Evolutionary conservation across 176 grass and related monocot species (phyloP).

Genomic region (Thinopyrum elongatum): DNA sequence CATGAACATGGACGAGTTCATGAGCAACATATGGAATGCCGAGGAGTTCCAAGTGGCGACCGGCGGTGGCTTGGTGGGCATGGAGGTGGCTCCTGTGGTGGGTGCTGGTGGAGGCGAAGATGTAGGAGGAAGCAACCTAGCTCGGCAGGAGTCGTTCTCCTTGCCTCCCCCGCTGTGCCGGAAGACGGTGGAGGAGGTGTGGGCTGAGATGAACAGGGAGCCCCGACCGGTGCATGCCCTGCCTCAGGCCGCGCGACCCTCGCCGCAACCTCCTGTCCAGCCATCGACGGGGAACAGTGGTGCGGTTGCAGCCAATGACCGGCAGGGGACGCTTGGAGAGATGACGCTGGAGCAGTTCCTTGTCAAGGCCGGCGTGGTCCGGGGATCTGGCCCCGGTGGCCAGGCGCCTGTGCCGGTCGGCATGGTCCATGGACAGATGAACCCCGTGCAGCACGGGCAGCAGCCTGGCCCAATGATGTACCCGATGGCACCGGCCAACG

Average conservation of each 20-base stretch:
- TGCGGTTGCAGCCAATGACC: neutral
- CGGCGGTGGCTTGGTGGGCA: neutral
- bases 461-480: conserved; percentile 20
- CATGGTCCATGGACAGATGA: conserved; percentile 35
- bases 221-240: neutral
- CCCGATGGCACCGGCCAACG: no score
- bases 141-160: conserved; percentile 61
- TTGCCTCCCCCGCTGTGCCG: conserved; percentile 56
- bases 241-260: neutral
- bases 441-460: conserved; percentile 32
- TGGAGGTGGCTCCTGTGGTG: neutral
- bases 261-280: conserved; percentile 25
- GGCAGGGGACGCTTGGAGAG: conserved; percentile 70
- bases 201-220: conserved; percentile 60
- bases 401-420: conserved; percentile 29
- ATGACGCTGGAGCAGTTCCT: conserved; percentile 98
- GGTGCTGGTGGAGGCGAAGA: neutral
- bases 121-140: conserved; percentile 26
- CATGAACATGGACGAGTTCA: conserved; percentile 99
- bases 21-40: conserved; percentile 90
- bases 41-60: conserved; percentile 66
- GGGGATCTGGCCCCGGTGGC: conserved; percentile 22
- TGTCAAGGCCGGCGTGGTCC: conserved; percentile 80
- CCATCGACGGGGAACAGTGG: no score
- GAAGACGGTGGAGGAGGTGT: conserved; percentile 97